Conservation (phyloP, 148 eudicot species). For the Euryodendron excelsum region DNA sequence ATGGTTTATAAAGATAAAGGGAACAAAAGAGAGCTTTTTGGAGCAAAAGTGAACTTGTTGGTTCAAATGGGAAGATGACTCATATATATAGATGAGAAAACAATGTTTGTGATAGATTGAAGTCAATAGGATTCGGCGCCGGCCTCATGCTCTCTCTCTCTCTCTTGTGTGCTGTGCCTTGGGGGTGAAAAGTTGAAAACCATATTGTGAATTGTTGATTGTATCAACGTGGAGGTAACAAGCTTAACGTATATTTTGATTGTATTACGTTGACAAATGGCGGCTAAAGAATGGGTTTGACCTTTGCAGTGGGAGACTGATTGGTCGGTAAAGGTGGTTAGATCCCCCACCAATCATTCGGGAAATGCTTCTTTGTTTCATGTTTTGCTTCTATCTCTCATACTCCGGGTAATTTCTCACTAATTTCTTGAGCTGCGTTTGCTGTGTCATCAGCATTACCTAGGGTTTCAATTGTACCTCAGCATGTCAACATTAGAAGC, state of each 20-base stretch:
- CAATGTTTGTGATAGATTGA: not conserved
- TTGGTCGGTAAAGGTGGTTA: not conserved
- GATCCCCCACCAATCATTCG: not conserved
- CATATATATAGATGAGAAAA: constrained; percentile 9
- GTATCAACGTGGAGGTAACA: not conserved
- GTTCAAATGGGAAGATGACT: not conserved
- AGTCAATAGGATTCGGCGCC: constrained; percentile 10
- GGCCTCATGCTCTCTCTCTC: not conserved
- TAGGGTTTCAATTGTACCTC: too few relatives aligned
- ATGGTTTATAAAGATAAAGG: too few relatives aligned
- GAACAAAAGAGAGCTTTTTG: not conserved
- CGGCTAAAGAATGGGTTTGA: not conserved
- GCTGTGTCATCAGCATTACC: too few relatives aligned
- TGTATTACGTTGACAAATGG: not conserved
- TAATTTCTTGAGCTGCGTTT: too few relatives aligned
- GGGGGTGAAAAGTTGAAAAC: not conserved
- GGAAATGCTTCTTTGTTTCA: not conserved
- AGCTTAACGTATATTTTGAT: not conserved
- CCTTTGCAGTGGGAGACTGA: not conserved
- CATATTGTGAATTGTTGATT: not conserved
- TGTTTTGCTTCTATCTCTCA: not conserved
- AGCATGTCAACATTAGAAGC: too few relatives aligned
- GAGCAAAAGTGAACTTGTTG: not conserved
- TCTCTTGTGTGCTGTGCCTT: not conserved
- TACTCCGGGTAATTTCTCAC: too few relatives aligned